These are phyloP conservation scores for Colletotrichum sp. DNA, from an alignment of 2,329 filamentous ascomycete genomes.

Conservation along the genomic window DNA sequence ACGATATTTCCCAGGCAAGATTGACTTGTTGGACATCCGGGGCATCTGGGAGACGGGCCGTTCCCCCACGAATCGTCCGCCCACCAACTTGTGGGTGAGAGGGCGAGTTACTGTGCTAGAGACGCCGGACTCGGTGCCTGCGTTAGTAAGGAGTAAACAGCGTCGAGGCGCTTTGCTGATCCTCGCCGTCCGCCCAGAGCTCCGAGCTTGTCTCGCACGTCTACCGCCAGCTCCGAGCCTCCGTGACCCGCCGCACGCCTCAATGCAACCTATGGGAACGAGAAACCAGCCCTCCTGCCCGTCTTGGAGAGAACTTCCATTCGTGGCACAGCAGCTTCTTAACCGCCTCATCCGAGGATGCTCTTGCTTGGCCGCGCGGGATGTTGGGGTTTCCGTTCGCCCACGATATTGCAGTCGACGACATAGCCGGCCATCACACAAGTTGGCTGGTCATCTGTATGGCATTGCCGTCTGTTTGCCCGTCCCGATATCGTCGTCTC, in stretches of 20 bases:
- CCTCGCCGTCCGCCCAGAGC: not conserved
- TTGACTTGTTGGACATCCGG: not conserved
- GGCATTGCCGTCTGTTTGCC: not conserved
- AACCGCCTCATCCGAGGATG: slow-evolving; percentile 15
- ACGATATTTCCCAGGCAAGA: not conserved
- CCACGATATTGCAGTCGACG: not conserved
- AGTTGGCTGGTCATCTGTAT: not conserved
- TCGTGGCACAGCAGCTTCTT: slow-evolving; percentile 1
- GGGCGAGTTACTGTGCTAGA: not conserved
- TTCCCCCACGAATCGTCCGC: not conserved
- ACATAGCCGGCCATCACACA: not conserved
- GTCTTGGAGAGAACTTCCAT: not conserved
- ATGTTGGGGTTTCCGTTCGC: not conserved
- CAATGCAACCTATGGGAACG: not conserved
- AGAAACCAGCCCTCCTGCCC: not conserved
- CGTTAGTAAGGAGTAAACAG: not conserved
- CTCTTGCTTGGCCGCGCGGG: not conserved
- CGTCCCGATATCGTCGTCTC: not conserved
- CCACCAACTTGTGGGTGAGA: not conserved
- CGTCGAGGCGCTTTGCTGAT: not conserved
- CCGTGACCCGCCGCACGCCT: slow-evolving; percentile 1
- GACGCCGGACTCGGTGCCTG: not conserved
- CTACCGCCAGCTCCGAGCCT: slow-evolving; percentile 17
- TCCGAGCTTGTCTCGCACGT: slow-evolving; percentile 12
- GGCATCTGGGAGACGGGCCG: not conserved